Conservation (phyloP, 2,329 filamentous ascomycete species). For the Sclerotinia trifoliorum region DNA sequence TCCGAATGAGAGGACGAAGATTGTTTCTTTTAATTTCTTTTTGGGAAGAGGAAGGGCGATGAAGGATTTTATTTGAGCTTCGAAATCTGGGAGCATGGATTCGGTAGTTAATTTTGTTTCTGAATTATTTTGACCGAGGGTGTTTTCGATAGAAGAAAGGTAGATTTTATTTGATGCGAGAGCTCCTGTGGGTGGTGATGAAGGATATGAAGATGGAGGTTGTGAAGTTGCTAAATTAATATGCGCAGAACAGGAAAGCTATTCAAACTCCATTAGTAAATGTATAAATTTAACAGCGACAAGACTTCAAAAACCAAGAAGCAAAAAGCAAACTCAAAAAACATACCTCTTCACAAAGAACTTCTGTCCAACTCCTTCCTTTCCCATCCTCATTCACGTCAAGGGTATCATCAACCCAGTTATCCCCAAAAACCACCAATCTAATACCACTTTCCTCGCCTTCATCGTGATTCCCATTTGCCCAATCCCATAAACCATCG, state of each 20-base stretch:
- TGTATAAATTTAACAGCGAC: not conserved
- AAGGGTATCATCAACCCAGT: slow-evolving; percentile 36
- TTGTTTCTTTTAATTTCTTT: slow-evolving; percentile 27
- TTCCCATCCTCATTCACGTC: slow-evolving; percentile 24
- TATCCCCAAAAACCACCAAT: slow-evolving; percentile 39
- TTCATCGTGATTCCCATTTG: slow-evolving; percentile 17
- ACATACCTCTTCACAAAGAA: slow-evolving; percentile 38
- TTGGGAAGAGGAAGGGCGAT: slow-evolving; percentile 30
- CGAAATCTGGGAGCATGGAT: slow-evolving; percentile 35
- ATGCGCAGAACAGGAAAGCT: slow-evolving; percentile 38
- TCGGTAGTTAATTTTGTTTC: not conserved
- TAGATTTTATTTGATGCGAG: slow-evolving; percentile 33
- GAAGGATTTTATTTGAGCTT: slow-evolving; percentile 35
- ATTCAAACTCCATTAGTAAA: not conserved
- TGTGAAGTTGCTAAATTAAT: slow-evolving; percentile 36
- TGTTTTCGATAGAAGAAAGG: not conserved
- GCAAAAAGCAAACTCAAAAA: not conserved
- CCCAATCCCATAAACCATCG: slow-evolving; percentile 31
- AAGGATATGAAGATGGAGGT: slow-evolving; percentile 28
- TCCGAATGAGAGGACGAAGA: slow-evolving; percentile 39
- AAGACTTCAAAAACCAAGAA: not conserved
- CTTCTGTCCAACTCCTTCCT: slow-evolving; percentile 35
- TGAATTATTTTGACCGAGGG: slow-evolving; percentile 9
- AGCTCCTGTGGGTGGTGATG: slow-evolving; percentile 32
- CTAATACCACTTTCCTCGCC: slow-evolving; percentile 26